Evolutionary conservation across 2,329 filamentous ascomycete genomes (phyloP), one percentile per base, ranked within the genome.

Genomic region (Ceratocystis eucalypticola): DNA sequence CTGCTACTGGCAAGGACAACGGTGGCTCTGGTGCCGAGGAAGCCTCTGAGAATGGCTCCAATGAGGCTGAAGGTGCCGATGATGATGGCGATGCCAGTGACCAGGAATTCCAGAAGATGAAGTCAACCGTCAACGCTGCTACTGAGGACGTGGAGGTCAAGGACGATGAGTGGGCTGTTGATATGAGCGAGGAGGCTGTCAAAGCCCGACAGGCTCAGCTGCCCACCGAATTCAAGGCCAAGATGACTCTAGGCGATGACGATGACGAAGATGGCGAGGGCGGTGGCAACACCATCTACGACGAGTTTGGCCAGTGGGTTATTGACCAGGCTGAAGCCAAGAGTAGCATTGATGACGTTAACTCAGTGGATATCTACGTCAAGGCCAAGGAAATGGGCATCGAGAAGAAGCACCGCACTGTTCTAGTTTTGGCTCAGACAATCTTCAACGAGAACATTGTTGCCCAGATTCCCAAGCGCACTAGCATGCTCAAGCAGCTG

Each of bases 331-430:
- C 87, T 67, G 81, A 85, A 68, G 83, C 84, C 70, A 86, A 88
- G 77, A 89, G 88, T 69, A 81, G 86, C 71, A 81, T 96, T 72
- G 82, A 85, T 77, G 86, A 91, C 68, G 83, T 99, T 70, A 87
- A 91, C 74, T 92, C 95, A 73, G 83, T 97, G 70, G 88, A 92
- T 48, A 90, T 99, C 75, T 97, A 96, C 77, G 80, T 95, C 78
- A 97, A 99, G 83, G 93, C 93, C 70, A 94, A 96, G 80, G 94
- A 97, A 72, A 82, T 97, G 66, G 92, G 92, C 72, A 94, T 99
- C 70, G 93, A 96, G 79, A 77, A 78, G 78, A 99, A 97, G 85
- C 89, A 96, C 81, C 91, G 89, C 78, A 96, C 92, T 62, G 82
- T 96, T 66, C 84, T 92, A 67, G 92, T 99, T 68, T 86, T 99